Percentiles rank a stretch among this genome's conserved stretches.
Conservation (phyloP, 805 yeast species). For the Barnettozyma salicaria region DNA sequence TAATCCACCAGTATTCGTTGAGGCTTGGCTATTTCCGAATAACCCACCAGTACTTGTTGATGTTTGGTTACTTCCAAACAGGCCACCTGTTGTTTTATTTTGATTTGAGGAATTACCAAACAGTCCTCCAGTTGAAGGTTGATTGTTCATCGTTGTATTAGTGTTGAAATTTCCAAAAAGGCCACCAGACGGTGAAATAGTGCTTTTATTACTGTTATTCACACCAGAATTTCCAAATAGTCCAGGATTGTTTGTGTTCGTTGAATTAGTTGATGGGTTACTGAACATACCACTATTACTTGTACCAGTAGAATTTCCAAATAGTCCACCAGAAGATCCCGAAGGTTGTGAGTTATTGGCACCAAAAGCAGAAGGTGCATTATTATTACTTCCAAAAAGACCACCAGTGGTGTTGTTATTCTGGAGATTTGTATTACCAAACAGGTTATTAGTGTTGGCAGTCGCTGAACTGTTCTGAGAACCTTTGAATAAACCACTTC, state of each 20-base stretch:
- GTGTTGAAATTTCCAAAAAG: constrained; percentile 5
- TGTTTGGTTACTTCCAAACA: constrained; percentile 17
- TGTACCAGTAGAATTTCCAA: constrained; percentile 16
- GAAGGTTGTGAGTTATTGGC: constrained; percentile 1
- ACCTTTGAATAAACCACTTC: constrained; percentile 1
- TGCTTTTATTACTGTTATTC: not conserved
- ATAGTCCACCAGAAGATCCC: constrained; percentile 15
- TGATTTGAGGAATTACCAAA: constrained; percentile 2
- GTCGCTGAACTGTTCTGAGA: no score
- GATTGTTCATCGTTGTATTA: not conserved
- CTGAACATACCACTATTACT: no score
- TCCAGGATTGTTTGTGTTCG: no score
- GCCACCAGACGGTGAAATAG: constrained; percentile 4
- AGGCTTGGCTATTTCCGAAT: constrained; percentile 21
- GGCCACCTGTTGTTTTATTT: constrained; percentile 12
- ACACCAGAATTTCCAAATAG: constrained; percentile 4
- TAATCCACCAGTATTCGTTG: constrained; percentile 8
- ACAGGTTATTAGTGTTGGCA: no score
- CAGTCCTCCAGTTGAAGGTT: constrained; percentile 10
- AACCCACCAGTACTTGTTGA: constrained; percentile 19
- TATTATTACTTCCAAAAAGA: not conserved
- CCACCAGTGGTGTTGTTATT: constrained; percentile 9
- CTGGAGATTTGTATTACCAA: constrained; percentile 1
- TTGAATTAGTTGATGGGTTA: no score
- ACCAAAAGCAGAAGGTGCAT: not conserved